Base-by-base conservation (phyloP, 106 monocot genomes). In the Posidonia australis region DNA sequence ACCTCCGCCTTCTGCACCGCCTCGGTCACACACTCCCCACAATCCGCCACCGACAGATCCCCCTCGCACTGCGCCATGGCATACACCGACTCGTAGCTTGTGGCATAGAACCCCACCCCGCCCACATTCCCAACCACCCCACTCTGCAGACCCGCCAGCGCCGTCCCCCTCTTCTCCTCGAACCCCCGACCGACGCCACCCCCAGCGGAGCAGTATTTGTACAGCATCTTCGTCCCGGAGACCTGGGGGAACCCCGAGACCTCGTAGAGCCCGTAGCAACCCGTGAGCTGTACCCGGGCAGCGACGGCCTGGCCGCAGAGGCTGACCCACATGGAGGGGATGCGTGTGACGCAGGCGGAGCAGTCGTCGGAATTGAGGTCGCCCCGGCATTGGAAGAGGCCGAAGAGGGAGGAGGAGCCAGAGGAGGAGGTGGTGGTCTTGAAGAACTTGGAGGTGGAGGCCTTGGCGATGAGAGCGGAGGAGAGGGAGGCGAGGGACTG, bases 31-130 rank as follows among this genome's bases (percentile, higher is more conserved):
- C 98, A 99, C 54, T 85, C 75, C 13, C 77, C 78, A 62, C 98
- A 91, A 67, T 99, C 98, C 1, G 74, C 67, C 0, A 67, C 60
- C 44, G 87, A 87, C 43, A 99, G 73, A 45, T 91, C 98, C 52
- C 91, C 91, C 65, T 99, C 83, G 69, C 98, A 99, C 71, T 99
- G 98, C 14, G 91, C 91, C 91, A 99, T 81, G 25, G 87, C 83
- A 66, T 87, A 99, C 28, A 91, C 87, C 18, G 70, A 62, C 45
- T 69, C 75, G 68, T 81, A 99, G 61, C 74, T 82, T 7, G 96
- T 85, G 19, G 82, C 84, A 66, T 83, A 87, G 76, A 90, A 99
- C 44, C 87, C 83, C 18, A 47, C 75, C 51, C 74, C 71, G 30
- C 67, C 49, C 10, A 29, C 36, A 21, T 60, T 51, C 27, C 22